phyloP scores from a whole-genome alignment of 2,329 filamentous ascomycete species.

The Colletotrichum sp. region DNA sequence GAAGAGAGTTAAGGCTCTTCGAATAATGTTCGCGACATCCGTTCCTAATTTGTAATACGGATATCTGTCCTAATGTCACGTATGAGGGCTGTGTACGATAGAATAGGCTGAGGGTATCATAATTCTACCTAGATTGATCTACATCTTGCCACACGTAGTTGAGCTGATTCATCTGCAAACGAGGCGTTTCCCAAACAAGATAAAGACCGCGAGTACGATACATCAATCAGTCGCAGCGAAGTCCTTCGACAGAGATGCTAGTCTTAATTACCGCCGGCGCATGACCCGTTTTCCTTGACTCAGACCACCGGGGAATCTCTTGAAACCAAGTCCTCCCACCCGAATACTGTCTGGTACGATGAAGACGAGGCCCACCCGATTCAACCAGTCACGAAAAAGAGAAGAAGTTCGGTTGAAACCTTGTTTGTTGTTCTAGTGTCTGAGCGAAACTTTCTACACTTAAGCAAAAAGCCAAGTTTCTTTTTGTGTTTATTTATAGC shows the following conservation, averaged over 20 bases:
- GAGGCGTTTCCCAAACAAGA: neutral
- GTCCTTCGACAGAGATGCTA: neutral
- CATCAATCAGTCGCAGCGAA: accelerated
- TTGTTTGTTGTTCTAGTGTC: neutral
- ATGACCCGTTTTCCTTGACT: neutral
- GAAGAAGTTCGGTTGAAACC: neutral
- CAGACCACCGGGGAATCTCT: neutral
- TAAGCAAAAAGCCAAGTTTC: neutral
- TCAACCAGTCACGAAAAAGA: neutral
- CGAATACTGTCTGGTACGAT: neutral
- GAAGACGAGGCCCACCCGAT: neutral
- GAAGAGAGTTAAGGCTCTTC: neutral
- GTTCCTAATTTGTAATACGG: neutral
- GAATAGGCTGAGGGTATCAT: neutral
- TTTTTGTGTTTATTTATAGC: neutral
- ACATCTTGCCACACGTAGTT: neutral
- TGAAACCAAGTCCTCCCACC: neutral
- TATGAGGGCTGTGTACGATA: neutral
- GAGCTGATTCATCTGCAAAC: neutral
- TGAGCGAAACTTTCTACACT: neutral
- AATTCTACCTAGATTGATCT: neutral
- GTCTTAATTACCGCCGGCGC: neutral
- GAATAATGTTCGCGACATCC: neutral
- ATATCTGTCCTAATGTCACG: neutral
- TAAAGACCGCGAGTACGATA: neutral